Base-by-base conservation (phyloP, 257 asterid species). In the Anisodus acutangulus region DNA sequence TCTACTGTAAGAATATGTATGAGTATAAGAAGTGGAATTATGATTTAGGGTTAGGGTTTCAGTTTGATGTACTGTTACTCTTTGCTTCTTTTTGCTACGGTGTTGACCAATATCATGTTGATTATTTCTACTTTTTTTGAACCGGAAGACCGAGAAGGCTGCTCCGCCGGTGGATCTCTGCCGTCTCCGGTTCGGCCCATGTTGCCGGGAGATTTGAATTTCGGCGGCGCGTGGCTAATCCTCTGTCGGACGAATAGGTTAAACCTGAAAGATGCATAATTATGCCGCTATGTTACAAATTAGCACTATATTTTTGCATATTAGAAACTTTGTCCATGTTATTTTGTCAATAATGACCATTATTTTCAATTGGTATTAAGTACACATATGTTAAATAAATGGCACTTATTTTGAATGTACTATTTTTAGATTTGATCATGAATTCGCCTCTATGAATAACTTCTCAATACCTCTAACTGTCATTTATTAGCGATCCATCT, bases 31-130 rank as follows among this genome's bases (percentile, higher is more conserved):
- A 84, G 83, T 82, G 71, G 74, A 86, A 15, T 22, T 22, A 81
- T 76, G 62, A 69, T 78, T 81, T 58, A 87, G 85, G 86, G 89
- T 81, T 85, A 86, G 89, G 85, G 89, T 58, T 81, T 55, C 13
- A 55, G 85, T 79, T 22, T 22, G 26, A 22, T 22, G 26, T 22
- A 85, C 89, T 26, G 89, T n/a, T 19, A 86, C 9, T 83, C 68
- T 91, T 76, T 22, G 26, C 26, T 85, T 85, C 85, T 86, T 89
- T 8, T 79, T 78, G 69, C 41, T 87, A 17, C 47, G 74, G 79
- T 55, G 76, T 59, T 63, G 80, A 83, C 22, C 83, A n/a, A 45
- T 22, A 22, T 51, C 49, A 8, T 8, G 47, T 26, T 51, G 47
- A 26, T 4, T 15, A 13, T 19, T 53, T 76, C 64, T 76, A 6